Base-by-base conservation (phyloP, 2,329 filamentous ascomycete genomes). In the Ophiosphaerella herpotricha region DNA sequence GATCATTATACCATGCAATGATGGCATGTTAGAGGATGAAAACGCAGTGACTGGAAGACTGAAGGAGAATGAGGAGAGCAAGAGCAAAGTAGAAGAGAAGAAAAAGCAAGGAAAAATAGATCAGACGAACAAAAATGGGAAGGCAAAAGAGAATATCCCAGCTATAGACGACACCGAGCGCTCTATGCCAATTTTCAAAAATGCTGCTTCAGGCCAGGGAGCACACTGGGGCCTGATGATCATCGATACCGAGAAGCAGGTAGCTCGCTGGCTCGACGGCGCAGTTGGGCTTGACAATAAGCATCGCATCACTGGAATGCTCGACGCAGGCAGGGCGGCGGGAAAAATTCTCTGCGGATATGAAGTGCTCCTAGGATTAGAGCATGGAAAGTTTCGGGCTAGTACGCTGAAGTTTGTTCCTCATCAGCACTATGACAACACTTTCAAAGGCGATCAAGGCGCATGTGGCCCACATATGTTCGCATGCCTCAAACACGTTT, bases 221-320 rank as follows among this genome's bases (percentile, higher is more conserved):
- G 26, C 7, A n/a, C 40, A 49, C 21, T 50, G 47, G 55, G 55
- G 37, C 16, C 26, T 52, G 7, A 24, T 52, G 21, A 33, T 52
- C 4, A 43, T 52, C 29, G 50, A 52, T 33, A 48, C 31, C 9
- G 29, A 45, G n/a, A 41, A 29, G 12, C 9, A 41, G 26, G 29
- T 18, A 6, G 50, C 45, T 7, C 31, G 36, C 8, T 48, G 46
- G 37, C n/a, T 52, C n/a, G 50, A 52, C 26, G 29, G 35, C 12
- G 18, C 4, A 14, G 9, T 41, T n/a, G n/a, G 18, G 3, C 26
- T 23, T 26, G 33, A 37, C 9, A 21, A 18, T 2, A 34, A 35
- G 9, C n/a, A 14, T 12, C 23, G 8, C 12, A 45, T 46, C 18
- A 14, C 8, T 12, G 5, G 31, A 1, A 45, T 50, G 41, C 41